Base-by-base conservation (phyloP, 2,329 filamentous ascomycete species). In the Phialophora macrospora region DNA sequence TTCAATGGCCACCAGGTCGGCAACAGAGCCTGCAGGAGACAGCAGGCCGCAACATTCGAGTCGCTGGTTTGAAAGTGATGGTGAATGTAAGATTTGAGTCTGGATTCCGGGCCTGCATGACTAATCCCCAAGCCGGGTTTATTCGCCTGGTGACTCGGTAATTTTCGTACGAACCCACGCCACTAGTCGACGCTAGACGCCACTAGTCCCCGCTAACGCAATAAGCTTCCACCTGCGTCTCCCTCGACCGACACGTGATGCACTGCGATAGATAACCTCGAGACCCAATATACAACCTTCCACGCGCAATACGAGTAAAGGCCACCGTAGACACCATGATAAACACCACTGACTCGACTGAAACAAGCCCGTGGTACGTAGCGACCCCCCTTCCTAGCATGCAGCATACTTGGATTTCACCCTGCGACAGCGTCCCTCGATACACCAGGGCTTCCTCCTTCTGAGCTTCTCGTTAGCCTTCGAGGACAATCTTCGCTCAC, bases 61-160 rank as follows among this genome's bases (percentile, higher is more conserved):
- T 17, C 7, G 38, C 38, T 17, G 3, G 7, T 20, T 4, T 44
- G 38, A 8, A 44, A n/a, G 5, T n/a, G 38, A 44, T 44, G 38
- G 17, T 44, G 38, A 44, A 44, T n/a, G 38, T 44, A n/a, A 44
- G 38, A 44, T 44, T 44, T 44, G 34, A 44, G 38, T 44, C 38
- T n/a, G 38, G 38, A 44, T n/a, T 44, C 17, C n/a, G 38, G 17
- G 17, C 17, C 14, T 34, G 38, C 38, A 20, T 44, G 38, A 44
- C 38, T 44, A 44, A 44, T 20, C 38, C 28, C 38, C 14, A n/a
- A 44, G 38, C 38, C 38, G 38, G 34, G 5, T 44, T 17, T 44
- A 44, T 2, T 24, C 24, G 24, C 24, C 24, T 3, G 24, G 24
- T 24, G 3, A 24, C 14, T 44, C 32, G 32, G 32, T 12, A 34